A percentile compares a stretch with the other conserved stretches of the same genome.
phyloP scores from a whole-genome alignment of 2,329 filamentous ascomycete species.

The Apiospora phragmitis region DNA sequence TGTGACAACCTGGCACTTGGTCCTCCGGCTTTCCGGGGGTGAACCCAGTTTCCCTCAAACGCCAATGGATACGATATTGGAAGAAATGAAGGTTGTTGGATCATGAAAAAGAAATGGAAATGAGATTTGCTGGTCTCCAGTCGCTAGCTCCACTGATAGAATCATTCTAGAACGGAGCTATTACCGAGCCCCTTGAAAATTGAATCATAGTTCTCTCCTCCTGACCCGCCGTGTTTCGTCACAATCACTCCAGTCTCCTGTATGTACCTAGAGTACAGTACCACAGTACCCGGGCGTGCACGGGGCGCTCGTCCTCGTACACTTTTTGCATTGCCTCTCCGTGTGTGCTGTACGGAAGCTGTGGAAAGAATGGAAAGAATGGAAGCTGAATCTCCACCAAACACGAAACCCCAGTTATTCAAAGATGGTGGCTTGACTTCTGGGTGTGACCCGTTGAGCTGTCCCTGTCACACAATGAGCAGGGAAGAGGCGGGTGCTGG shows the following conservation, averaged over 20 bases:
- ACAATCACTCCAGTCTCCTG: neutral
- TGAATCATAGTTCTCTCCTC: constrained; percentile 2
- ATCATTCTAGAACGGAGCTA: constrained; percentile 6
- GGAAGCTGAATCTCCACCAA: constrained; percentile 2
- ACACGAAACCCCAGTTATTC: constrained; percentile 6
- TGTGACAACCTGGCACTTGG: neutral
- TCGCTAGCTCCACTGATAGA: constrained; percentile 7
- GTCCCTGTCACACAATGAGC: neutral
- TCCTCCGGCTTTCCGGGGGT: neutral
- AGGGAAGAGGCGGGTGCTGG: neutral
- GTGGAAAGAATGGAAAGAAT: neutral
- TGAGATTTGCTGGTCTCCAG: neutral
- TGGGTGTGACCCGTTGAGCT: neutral
- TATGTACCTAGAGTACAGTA: neutral
- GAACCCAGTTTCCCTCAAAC: neutral
- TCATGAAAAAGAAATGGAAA: neutral
- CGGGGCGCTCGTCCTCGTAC: neutral
- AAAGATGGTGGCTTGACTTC: neutral
- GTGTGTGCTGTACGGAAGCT: neutral
- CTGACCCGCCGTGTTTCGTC: constrained; percentile 2
- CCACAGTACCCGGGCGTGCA: neutral
- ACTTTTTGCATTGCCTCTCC: neutral
- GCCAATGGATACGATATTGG: constrained; percentile 3
- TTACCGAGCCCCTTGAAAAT: constrained; percentile 5
- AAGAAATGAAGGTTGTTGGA: neutral